Evolutionary conservation across 805 yeast species (phyloP).

Genomic region (Monosporozyma siamensis): DNA sequence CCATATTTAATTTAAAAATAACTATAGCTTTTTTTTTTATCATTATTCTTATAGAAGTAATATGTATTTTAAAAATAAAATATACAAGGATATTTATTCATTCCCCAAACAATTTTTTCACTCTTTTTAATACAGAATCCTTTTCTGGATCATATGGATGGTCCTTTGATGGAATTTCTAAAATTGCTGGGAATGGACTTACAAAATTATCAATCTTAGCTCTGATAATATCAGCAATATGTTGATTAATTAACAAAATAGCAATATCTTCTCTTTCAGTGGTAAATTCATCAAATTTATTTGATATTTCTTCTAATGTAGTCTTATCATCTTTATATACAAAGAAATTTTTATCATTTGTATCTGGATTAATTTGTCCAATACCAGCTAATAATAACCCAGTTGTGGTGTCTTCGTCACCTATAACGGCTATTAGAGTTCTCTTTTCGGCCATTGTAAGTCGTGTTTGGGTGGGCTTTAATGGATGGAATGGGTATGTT

Average conservation of each 20-base stretch:
- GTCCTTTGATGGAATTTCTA: slow-evolving; percentile 96
- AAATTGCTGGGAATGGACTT: slow-evolving; percentile 88
- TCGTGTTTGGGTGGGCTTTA: neutral
- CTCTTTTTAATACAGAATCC: slow-evolving; percentile 90
- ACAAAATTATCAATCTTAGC: slow-evolving; percentile 72
- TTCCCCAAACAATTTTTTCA: slow-evolving; percentile 91
- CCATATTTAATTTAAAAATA: too few species aligned
- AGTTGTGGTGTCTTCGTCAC: slow-evolving; percentile 96
- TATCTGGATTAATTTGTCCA: slow-evolving; percentile 58
- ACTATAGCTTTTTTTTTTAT: neutral
- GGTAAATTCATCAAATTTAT: slow-evolving; percentile 69
- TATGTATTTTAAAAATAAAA: too few species aligned
- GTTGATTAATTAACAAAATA: slow-evolving; percentile 85
- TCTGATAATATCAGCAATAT: slow-evolving; percentile 85
- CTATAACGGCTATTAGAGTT: slow-evolving; percentile 82
- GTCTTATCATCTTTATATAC: slow-evolving; percentile 76
- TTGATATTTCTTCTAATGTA: slow-evolving; percentile 61
- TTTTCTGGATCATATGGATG: slow-evolving; percentile 98
- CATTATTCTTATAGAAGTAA: neutral
- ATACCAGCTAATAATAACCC: slow-evolving; percentile 92
- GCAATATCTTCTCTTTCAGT: slow-evolving; percentile 79
- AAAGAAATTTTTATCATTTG: slow-evolving; percentile 61
- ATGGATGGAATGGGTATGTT: too few species aligned
- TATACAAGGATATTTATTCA: too few species aligned
- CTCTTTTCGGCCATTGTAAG: slow-evolving; percentile 42